These are phyloP conservation scores for Tetragonia tetragonoides DNA, from an alignment of 148 eudicot species.

Conservation along the genomic window DNA sequence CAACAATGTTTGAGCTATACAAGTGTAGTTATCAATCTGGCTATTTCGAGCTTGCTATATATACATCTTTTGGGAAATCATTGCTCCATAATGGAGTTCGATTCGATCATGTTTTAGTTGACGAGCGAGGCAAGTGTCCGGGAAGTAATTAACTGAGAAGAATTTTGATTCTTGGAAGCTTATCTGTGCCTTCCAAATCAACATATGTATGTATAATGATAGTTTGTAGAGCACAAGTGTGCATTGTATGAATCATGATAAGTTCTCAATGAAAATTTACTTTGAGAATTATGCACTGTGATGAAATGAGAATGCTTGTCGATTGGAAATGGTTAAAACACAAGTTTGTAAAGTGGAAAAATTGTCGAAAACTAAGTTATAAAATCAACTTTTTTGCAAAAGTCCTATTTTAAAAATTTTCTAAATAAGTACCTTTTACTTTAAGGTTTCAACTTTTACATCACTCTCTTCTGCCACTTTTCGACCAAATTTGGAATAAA, in stretches of 20 bases:
- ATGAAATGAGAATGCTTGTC: neutral
- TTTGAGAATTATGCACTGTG: neutral
- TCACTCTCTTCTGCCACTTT: no score
- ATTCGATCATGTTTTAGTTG: neutral
- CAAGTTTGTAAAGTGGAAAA: no score
- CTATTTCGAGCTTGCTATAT: neutral
- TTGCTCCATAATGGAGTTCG: neutral
- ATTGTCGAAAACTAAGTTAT: no score
- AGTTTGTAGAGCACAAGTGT: constrained; percentile 14
- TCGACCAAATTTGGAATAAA: no score
- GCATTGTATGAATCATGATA: neutral
- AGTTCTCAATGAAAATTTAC: neutral
- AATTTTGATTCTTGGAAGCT: constrained; percentile 2
- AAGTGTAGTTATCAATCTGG: neutral
- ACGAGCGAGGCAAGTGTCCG: neutral
- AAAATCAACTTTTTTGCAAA: no score
- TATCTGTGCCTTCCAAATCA: constrained; percentile 3
- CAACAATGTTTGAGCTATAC: constrained; percentile 24
- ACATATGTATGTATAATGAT: neutral
- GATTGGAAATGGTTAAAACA: neutral
- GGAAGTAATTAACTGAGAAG: neutral
- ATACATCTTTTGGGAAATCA: neutral
- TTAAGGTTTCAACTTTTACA: no score
- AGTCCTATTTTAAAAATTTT: no score
- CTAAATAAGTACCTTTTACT: no score